phyloP scores from a whole-genome alignment of 306 rosid genomes.

The Hippophae rhamnoides region DNA sequence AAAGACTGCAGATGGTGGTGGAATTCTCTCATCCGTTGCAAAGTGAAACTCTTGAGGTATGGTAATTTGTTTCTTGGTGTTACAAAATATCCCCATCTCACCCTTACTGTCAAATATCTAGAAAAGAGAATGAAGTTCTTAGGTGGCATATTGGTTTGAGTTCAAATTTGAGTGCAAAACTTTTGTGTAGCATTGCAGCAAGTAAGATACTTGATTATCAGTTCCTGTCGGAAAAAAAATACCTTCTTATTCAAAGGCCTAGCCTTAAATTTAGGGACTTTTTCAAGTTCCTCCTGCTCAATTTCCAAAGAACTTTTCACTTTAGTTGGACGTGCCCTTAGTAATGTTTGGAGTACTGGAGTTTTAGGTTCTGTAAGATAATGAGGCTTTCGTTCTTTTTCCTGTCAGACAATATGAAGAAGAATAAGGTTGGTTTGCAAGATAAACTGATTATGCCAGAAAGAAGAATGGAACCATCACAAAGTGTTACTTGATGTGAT shows the following conservation, averaged over 20 bases:
- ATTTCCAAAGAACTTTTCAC: constrained; percentile 72
- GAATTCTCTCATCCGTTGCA: constrained; percentile 83
- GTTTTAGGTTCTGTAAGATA: constrained; percentile 65
- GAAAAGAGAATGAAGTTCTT: constrained; percentile 4
- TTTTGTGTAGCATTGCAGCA: no score
- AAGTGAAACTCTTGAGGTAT: constrained; percentile 84
- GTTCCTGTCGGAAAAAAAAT: not conserved
- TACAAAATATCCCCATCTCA: constrained; percentile 68
- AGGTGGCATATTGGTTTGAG: not conserved
- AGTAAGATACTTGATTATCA: no score
- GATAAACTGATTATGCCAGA: constrained; percentile 3
- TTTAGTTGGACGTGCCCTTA: constrained; percentile 73
- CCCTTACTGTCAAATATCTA: constrained; percentile 96
- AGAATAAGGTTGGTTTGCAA: not conserved
- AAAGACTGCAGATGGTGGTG: constrained; percentile 41
- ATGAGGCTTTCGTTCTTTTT: constrained; percentile 46
- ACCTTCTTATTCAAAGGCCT: constrained; percentile 93
- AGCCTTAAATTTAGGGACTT: constrained; percentile 76
- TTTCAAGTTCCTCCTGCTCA: constrained; percentile 80
- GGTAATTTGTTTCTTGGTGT: constrained; percentile 63
- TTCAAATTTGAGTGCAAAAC: no score
- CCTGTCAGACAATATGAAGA: constrained; percentile 22
- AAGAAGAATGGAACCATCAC: not conserved
- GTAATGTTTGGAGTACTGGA: constrained; percentile 69
- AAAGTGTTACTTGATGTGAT: constrained; percentile 48